Base-by-base conservation (phyloP, 768 basidiomycete genomes). In the Termitomyces sp. region DNA sequence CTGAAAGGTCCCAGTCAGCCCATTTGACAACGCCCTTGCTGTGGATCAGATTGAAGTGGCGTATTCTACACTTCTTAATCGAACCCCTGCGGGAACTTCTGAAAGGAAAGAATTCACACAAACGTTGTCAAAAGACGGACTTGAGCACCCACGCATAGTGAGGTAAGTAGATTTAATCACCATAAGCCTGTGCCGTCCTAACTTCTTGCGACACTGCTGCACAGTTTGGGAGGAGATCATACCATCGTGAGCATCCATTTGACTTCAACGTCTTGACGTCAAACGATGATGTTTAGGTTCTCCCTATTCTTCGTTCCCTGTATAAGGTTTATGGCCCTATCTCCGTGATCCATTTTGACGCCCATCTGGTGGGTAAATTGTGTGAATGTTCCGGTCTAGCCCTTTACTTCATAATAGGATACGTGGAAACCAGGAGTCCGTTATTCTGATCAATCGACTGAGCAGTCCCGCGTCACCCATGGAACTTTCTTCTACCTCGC, bases 401-500 rank as follows among this genome's bases (percentile, higher is more conserved):
- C 7, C 6, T 48, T 31, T 16, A 55, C 48, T 31, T 40, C 25
- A 3, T 33, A 58, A 73, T 73, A 69, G 89, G 91, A 76, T 63
- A 90, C 89, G 7, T 88, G 84, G 83, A 53, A 65, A 52, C 64
- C 64, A 31, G 56, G 46, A 44, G 52, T 41, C 4, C 68, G 64
- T 33, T 94, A 77, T 69, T 80, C 58, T 32, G 84, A 86, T 56
- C 79, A 81, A 38, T 80, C 65, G 16, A 81, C 80, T 20, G 79
- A 76, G 38, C 86, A 84, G 67, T 85, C 83, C 45, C 84, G 76
- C 55, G 74, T 92, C 38, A 94, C 85, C 0, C 93, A 95, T 61
- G 93, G 92, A 52, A 89, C 88, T 1, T 94, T 92, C 74, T 95
- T 94, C 73, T 82, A 84, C 68, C 67, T 89, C 35, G 94, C 94